Conservation (phyloP, 352 stramenopile genomes). For the Phytopythium ostracodes region DNA sequence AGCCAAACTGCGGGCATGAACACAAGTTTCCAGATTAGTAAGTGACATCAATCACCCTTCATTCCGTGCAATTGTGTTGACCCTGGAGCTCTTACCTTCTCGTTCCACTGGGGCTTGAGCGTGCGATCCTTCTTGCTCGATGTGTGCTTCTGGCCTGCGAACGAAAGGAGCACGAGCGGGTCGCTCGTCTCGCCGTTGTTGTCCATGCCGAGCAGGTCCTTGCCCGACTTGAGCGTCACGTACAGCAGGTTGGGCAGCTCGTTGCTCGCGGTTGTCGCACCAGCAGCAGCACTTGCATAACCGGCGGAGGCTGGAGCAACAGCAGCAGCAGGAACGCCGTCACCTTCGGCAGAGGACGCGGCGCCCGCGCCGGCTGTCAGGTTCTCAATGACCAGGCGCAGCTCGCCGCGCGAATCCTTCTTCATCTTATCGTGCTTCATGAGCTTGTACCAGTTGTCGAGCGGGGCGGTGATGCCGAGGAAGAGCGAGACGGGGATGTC, state of each 20-base stretch:
- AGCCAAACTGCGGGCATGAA: conserved; percentile 34
- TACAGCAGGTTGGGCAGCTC: conserved; percentile 62
- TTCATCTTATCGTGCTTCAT: conserved; percentile 66
- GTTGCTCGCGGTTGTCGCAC: conserved; percentile 17
- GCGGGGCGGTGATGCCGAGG: conserved; percentile 22
- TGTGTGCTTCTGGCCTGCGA: conserved; percentile 78
- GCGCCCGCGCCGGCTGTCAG: conserved; percentile 8
- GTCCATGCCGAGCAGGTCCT: conserved; percentile 85
- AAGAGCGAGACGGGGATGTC: conserved; percentile 67
- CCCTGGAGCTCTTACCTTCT: conserved; percentile 30
- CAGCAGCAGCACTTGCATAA: conserved; percentile 5
- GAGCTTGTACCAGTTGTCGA: conserved; percentile 75
- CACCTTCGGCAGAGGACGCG: conserved; percentile 1
- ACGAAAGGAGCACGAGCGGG: conserved; percentile 78
- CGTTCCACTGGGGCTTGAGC: conserved; percentile 71
- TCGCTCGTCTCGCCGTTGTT: conserved; percentile 80
- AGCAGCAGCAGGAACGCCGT: conserved; percentile 7
- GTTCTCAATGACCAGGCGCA: conserved; percentile 48
- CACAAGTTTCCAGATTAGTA: background rate
- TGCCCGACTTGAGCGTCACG: conserved; percentile 68
- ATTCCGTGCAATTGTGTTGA: too few species aligned
- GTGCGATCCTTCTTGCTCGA: conserved; percentile 73
- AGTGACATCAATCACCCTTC: too few species aligned
- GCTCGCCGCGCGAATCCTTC: conserved; percentile 57
- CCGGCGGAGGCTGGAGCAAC: conserved; percentile 4